Base-by-base conservation (phyloP, 768 basidiomycete species). In the Psilocybe azurescens region DNA sequence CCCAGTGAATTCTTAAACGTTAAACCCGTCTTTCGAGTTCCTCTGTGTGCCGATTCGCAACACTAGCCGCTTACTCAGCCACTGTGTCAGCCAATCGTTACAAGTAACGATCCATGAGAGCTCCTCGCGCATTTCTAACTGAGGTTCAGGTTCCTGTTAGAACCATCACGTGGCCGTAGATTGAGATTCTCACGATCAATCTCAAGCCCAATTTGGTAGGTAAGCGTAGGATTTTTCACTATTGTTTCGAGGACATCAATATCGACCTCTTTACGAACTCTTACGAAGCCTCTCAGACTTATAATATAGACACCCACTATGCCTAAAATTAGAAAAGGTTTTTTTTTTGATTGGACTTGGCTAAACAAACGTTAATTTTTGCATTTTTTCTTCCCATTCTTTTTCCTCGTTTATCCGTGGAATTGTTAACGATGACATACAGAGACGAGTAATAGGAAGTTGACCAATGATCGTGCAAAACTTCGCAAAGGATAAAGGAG, bases 361-460 rank as follows among this genome's bases (percentile, higher is more conserved):
- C 24, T 24, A 24, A 24, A 24, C 24, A 24, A 24, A 24, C 24
- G 24, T 24, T 24, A 24, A 24, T 24, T 24, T 24, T 24, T 30
- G 10, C 52, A n/a, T 38, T 44, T 59, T 57, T 50, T 44, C 41
- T n/a, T 13, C 14, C 41, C 41, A 16, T 36, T 36, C 11, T 24
- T 24, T 24, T 24, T 24, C 24, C 49, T 36, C 41, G 18, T 14
- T 13, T 50, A 28, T 29, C 20, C 48, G 10, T 56, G 49, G 59
- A 36, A 51, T 50, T 49, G 39, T 24, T 55, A 58, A 67, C 70
- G 65, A 59, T 65, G 48, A 62, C 65, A 59, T 67, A 38, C 70
- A 96, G 94, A 93, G 79, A 95, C 94, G 10, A 92, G 89, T 69
- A 96, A 89, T 75, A 86, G 95, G 32, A 79, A 82, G 20, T 84